Conservation (phyloP, 192 early-diverging fungal species). For the Linnemannia elongata region DNA sequence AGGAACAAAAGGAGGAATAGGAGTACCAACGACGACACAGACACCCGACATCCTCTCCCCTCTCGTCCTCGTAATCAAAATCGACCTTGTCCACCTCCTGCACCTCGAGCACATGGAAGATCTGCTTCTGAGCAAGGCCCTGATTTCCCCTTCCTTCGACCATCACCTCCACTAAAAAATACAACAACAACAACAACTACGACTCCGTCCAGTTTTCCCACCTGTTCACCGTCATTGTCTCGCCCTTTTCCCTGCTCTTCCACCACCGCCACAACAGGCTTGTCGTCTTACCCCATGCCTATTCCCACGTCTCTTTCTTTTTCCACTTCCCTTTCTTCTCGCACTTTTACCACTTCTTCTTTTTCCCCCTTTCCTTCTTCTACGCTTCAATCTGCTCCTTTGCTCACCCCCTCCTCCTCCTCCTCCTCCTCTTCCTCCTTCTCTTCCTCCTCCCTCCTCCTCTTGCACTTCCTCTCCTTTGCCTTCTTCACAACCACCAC, state of each 20-base stretch:
- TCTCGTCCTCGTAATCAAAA: not conserved
- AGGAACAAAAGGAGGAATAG: not conserved
- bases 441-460: not conserved
- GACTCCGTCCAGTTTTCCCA: not conserved
- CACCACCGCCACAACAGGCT: no score
- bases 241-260: not conserved
- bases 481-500: not conserved
- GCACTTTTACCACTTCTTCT: not conserved
- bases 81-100: not conserved
- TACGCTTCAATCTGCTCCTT: not conserved
- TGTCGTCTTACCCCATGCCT: not conserved
- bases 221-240: not conserved
- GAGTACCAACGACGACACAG: not conserved
- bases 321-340: not conserved
- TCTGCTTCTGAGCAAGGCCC: not conserved
- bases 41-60: not conserved
- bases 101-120: not conserved
- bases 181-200: not conserved
- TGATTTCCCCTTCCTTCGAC: no score
- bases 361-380: not conserved
- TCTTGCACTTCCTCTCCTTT: constrained; percentile 2
- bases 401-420: not conserved
- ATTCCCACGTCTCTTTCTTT: not conserved
- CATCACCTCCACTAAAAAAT: no score
- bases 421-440: not conserved